Evolutionary conservation across 352 stramenopile genomes (phyloP), one percentile per base, ranked within the genome.

Genomic region (Peronospora belbahrii): DNA sequence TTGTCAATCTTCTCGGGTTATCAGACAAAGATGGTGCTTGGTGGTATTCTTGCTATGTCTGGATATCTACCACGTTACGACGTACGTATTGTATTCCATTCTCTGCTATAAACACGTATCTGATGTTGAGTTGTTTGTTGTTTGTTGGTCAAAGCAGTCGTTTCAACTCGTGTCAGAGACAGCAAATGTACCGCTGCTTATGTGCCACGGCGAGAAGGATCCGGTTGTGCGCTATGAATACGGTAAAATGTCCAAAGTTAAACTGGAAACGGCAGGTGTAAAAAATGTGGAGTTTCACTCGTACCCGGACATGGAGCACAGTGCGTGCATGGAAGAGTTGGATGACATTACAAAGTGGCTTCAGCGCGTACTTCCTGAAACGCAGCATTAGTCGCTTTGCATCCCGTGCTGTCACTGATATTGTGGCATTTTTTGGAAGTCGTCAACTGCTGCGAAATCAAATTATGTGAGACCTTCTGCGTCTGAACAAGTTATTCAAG

Each of bases 1-100:
- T 54, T 98, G 43, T 89, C 74, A 35, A 64, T 98, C 0, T 88
- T 83, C 52, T 90, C 74, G n/a, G 75, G 70, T 5, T 90, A 68
- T 52, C 77, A 89, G 52, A 71, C 72, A 10, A 69, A 72, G 37
- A 56, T 58, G 17, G 62, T 67, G 17, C 59, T 92, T 6, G 83
- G 70, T 0, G 83, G 83, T 6, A 50, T 89, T 14, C 58, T 91
- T 22, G 56, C 69, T 24, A 72, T 93, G 52, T 91, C 75, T 3
- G 77, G 77, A 6, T 88, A 86, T 41, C 64, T 94, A 24, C 76
- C 83, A 6, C 82, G 79, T 46, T 45, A 57, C 22, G 43, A 52
- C 17, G 65, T 80, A 59, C 46, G 63, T 47, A 7, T 0, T 27
- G 18, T 1, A 13, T n/a, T n/a, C n/a, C n/a, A n/a, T n/a, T n/a